Percentiles rank a stretch among this genome's conserved stretches.
Conservation (phyloP, 768 basidiomycete species). For the Mycena galopus region DNA sequence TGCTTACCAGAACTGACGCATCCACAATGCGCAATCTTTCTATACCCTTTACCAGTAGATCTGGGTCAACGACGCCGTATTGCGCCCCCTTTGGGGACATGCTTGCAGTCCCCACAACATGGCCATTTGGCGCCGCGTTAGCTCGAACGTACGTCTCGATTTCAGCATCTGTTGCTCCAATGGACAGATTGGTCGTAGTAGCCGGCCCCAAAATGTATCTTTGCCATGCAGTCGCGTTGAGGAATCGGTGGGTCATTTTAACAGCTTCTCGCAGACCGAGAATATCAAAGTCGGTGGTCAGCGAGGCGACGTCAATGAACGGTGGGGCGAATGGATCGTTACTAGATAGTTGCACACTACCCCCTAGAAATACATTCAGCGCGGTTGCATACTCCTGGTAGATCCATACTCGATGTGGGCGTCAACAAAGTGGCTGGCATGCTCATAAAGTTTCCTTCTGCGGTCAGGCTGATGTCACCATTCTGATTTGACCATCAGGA, state of each 20-base stretch:
- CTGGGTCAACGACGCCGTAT: conserved; percentile 32
- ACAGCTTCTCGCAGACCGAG: conserved; percentile 41
- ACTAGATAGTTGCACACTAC: neutral
- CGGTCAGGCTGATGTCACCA: neutral
- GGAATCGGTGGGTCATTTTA: conserved; percentile 40
- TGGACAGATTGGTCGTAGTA: neutral
- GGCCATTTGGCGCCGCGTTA: conserved; percentile 10
- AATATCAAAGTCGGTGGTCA: conserved; percentile 42
- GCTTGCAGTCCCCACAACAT: conserved; percentile 25
- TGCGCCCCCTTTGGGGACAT: conserved; percentile 30
- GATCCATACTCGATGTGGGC: conserved; percentile 11
- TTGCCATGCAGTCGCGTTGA: conserved; percentile 41
- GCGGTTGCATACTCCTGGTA: neutral
- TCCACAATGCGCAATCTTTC: neutral
- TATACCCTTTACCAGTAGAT: neutral
- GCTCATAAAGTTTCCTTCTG: conserved; percentile 3
- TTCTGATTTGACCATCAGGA: neutral
- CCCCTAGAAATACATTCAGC: neutral
- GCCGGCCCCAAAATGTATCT: conserved; percentile 38
- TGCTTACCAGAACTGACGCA: neutral
- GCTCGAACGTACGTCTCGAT: conserved; percentile 14
- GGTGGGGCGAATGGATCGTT: neutral
- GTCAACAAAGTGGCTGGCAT: conserved; percentile 13
- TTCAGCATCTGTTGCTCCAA: conserved; percentile 17
- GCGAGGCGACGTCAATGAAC: conserved; percentile 59